Base-by-base conservation (phyloP, 768 basidiomycete species). In the Suillus subluteus region DNA sequence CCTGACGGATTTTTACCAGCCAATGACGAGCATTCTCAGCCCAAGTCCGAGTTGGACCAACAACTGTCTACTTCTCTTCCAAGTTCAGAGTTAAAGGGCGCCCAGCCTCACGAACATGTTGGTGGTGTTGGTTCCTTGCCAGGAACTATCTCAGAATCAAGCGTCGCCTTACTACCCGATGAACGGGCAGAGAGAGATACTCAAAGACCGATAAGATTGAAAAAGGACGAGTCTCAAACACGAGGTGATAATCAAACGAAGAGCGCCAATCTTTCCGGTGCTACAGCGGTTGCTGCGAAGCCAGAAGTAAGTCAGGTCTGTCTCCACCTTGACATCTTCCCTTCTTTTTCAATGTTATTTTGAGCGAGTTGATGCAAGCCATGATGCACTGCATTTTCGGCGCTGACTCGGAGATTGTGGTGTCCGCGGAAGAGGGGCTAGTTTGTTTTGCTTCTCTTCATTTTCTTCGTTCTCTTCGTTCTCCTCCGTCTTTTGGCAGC, bases 121-220 rank as follows among this genome's bases (percentile, higher is more conserved):
- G 76, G 73, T 7, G 87, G 86, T 18, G 82, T 83, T 2, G 85
- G 86, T 11, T 80, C 84, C 0, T 79, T 87, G 16, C 85, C 86
- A 0, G 87, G 86, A 15, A 75, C 74, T 37, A 64, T 73, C 15
- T 78, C 76, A 26, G 86, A 88, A 68, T 72, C 78, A 11, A 81
- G 79, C 6, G 83, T 87, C 12, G 82, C 84, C 5, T 77, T 79
- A 55, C 73, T 86, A 1, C 87, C 87, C 4, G 82, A 86, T 15
- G 85, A 87, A 63, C 77, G 82, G 21, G 32, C 52, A 26, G 32
- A 48, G 67, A 66, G 70, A 73, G 65, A 55, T 2, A 40, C 18
- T 3, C 62, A 65, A 30, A 67, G 66, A 32, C 44, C 6, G 46
- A 1, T 18, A 43, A 41, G 9, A 4, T 35, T 35, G 55, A 6